Evolutionary conservation across 495 filamentous ascomycete species (phyloP).

Genomic region (Penicillium lividum): DNA sequence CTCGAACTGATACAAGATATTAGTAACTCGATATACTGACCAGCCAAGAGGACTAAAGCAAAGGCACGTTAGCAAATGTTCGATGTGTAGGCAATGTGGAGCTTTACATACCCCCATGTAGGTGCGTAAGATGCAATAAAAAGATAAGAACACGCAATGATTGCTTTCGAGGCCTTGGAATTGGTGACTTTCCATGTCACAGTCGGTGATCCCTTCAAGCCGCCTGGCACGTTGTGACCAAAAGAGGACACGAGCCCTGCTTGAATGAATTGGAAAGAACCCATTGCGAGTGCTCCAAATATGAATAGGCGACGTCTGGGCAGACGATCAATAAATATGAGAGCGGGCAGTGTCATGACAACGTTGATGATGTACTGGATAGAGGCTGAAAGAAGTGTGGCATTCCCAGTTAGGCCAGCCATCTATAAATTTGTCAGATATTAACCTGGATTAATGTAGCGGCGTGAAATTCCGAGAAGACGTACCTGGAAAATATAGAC

Average conservation of each 20-base stretch:
- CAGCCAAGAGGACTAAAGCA: slow-evolving; percentile 18
- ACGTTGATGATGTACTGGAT: slow-evolving; percentile 83
- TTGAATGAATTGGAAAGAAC: slow-evolving; percentile 50
- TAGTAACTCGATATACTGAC: background rate
- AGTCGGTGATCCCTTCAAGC: slow-evolving; percentile 36
- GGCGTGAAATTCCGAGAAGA: background rate
- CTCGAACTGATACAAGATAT: no score
- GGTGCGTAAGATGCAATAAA: slow-evolving; percentile 65
- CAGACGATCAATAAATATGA: slow-evolving; percentile 57
- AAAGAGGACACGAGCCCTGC: slow-evolving; percentile 64
- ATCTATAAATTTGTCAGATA: slow-evolving; percentile 8
- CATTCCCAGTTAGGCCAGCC: slow-evolving; percentile 37
- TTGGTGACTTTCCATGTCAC: slow-evolving; percentile 63
- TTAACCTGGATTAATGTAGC: background rate
- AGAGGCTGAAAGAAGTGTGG: slow-evolving; percentile 64
- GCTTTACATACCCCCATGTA: slow-evolving; percentile 32
- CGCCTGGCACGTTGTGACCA: slow-evolving; percentile 48
- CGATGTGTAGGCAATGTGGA: background rate
- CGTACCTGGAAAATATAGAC: slow-evolving; percentile 67
- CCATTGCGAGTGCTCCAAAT: slow-evolving; percentile 51
- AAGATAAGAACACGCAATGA: slow-evolving; percentile 65
- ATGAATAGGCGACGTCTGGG: slow-evolving; percentile 55
- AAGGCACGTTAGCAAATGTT: slow-evolving; percentile 1
- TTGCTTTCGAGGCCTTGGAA: slow-evolving; percentile 43
- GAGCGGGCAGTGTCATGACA: slow-evolving; percentile 60